These are phyloP conservation scores for Colletotrichum falcatum DNA, from an alignment of 2,329 filamentous ascomycete species.

Conservation along the genomic window DNA sequence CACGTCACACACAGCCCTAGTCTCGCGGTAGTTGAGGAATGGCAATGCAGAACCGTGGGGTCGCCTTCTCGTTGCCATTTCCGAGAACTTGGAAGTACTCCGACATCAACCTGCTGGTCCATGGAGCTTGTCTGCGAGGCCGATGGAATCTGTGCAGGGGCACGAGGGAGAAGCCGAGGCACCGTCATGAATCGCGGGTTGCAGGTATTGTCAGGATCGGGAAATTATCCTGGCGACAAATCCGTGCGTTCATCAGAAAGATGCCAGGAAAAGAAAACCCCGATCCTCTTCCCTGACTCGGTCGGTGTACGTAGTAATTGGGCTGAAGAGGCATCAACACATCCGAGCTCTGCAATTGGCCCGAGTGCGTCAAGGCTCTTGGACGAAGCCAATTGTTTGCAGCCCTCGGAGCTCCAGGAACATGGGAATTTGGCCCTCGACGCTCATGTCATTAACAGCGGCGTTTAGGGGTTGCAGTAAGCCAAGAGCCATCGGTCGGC, in stretches of 20 bases:
- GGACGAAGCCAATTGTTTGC: conserved; percentile 1
- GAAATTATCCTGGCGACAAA: neutral
- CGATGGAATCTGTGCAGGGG: conserved; percentile 1
- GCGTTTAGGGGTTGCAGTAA: conserved; percentile 9
- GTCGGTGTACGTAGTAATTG: neutral
- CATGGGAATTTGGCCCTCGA: conserved; percentile 9
- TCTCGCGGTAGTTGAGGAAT: conserved; percentile 27
- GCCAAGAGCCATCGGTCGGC: conserved; percentile 19
- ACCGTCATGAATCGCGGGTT: conserved; percentile 36
- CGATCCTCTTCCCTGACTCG: conserved; percentile 9
- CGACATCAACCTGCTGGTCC: conserved; percentile 12
- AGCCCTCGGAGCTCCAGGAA: conserved; percentile 4
- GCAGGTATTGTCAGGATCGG: conserved; percentile 3
- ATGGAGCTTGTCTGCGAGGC: conserved; percentile 11
- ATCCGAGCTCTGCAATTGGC: neutral
- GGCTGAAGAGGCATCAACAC: conserved; percentile 21
- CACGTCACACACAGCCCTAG: conserved; percentile 11
- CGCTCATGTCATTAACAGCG: conserved; percentile 11
- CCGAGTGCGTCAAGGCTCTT: neutral
- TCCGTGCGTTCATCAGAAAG: neutral
- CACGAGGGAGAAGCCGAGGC: conserved; percentile 12
- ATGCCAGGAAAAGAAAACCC: neutral
- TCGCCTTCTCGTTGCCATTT: neutral
- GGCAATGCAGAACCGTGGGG: conserved; percentile 10
- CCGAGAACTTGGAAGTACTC: neutral